Evolutionary conservation across 2,329 filamentous ascomycete species (phyloP).

Genomic region (Colletotrichum kahawae): DNA sequence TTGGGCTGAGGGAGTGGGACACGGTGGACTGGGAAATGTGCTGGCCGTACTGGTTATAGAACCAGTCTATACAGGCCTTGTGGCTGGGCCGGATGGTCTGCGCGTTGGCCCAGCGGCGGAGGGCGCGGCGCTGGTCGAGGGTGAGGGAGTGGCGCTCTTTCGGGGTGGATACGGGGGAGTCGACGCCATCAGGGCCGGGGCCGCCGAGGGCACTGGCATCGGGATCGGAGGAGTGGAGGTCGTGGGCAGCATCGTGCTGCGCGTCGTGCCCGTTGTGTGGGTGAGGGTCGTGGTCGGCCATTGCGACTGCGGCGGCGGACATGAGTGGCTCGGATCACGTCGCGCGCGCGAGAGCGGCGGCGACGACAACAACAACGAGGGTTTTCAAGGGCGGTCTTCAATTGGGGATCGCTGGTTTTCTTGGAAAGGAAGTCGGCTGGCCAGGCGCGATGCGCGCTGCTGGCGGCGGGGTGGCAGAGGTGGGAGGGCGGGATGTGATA

Average conservation of each 20-base stretch:
- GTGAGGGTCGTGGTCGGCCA: conserved; percentile 20
- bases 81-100: conserved; percentile 63
- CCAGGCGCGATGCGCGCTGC: neutral
- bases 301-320: conserved; percentile 1
- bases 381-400: neutral
- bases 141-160: conserved; percentile 65
- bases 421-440: neutral
- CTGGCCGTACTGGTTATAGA: conserved; percentile 61
- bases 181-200: neutral
- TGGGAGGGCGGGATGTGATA: neutral
- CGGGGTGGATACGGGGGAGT: conserved; percentile 15
- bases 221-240: conserved; percentile 8
- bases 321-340: neutral
- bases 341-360: neutral
- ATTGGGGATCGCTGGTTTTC: neutral
- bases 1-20: conserved; percentile 65
- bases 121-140: conserved; percentile 65
- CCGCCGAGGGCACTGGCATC: conserved; percentile 7
- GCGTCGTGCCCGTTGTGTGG: conserved; percentile 11
- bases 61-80: conserved; percentile 69
- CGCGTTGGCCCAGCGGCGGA: conserved; percentile 64
- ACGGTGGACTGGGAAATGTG: conserved; percentile 68
- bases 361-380: neutral
- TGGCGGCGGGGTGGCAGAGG: neutral
- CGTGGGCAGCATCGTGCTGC: conserved; percentile 16